Percentiles rank a stretch among this genome's conserved stretches.
Conservation (phyloP, 2,329 filamentous ascomycete species). For the Emmonsia crescens region DNA sequence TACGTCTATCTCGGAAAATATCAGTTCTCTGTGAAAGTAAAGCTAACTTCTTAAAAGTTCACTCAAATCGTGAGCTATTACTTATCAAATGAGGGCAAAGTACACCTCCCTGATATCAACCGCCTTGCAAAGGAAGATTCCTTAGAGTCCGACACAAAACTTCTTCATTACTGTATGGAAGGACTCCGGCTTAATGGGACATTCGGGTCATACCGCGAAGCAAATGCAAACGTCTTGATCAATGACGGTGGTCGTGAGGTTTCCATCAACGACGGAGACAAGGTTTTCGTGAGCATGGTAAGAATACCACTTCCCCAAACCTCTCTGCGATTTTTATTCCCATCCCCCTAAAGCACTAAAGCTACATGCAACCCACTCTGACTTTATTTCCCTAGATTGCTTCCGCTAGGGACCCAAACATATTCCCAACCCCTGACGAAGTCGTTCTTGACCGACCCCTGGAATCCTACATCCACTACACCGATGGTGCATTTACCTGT, state of each 20-base stretch:
- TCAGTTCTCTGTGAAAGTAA: too few species aligned
- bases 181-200: slow-evolving; percentile 31
- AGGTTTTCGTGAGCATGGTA: slow-evolving; percentile 48
- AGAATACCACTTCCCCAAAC: slow-evolving; percentile 5
- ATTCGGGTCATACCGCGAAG: slow-evolving; percentile 46
- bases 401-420: slow-evolving; percentile 29
- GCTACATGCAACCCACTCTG: slow-evolving; percentile 49
- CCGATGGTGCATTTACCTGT: slow-evolving; percentile 40
- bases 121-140: slow-evolving; percentile 26
- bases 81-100: slow-evolving; percentile 30
- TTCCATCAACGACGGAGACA: slow-evolving; percentile 34
- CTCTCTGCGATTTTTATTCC: slow-evolving; percentile 34
- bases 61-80: slow-evolving; percentile 37
- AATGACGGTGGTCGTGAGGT: slow-evolving; percentile 30
- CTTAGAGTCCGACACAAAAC: slow-evolving; percentile 18
- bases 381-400: slow-evolving; percentile 18
- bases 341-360: slow-evolving; percentile 50
- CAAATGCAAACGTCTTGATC: slow-evolving; percentile 26
- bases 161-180: slow-evolving; percentile 19
- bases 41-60: slow-evolving; percentile 54
- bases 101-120: slow-evolving; percentile 37
- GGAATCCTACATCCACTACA: slow-evolving; percentile 35
- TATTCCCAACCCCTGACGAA: slow-evolving; percentile 28
- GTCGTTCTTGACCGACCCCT: slow-evolving; percentile 36
- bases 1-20: slow-evolving; percentile 48